Conservation (phyloP, 331 rosid genomes). For the Quercus phellos region DNA sequence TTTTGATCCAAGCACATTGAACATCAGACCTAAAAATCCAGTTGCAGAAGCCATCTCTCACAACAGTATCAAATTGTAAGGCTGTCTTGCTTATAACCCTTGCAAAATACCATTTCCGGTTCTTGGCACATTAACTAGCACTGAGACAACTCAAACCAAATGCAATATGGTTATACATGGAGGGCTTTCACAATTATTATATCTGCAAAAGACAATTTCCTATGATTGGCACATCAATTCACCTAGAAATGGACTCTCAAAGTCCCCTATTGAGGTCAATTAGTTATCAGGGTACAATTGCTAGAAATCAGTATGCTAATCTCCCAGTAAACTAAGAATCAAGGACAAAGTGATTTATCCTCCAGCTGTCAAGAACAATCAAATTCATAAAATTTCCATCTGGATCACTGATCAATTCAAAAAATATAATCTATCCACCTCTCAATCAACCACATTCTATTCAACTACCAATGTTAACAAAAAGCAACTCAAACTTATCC, state of each 20-base stretch:
- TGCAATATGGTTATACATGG: too few species aligned
- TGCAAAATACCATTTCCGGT: background rate
- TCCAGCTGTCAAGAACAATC: background rate
- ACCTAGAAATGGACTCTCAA: background rate
- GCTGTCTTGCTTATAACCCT: background rate
- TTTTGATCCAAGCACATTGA: slow-evolving; percentile 9
- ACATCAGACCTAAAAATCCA: background rate
- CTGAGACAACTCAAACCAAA: too few species aligned
- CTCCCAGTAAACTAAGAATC: background rate
- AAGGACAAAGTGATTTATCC: background rate
- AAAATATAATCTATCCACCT: background rate
- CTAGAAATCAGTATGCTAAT: background rate
- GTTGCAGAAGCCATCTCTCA: background rate
- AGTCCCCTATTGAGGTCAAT: background rate
- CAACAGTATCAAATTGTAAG: background rate
- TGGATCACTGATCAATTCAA: background rate
- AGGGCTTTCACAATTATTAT: background rate
- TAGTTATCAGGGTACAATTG: background rate
- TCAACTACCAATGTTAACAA: background rate
- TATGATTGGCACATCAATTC: background rate
- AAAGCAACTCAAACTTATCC: background rate
- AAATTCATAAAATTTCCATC: background rate
- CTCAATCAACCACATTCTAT: background rate
- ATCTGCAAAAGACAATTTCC: background rate
- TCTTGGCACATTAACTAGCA: background rate